These are phyloP conservation scores for Domatiomyces globalis DNA, from an alignment of 2,329 filamentous ascomycete genomes.

Conservation along the genomic window DNA sequence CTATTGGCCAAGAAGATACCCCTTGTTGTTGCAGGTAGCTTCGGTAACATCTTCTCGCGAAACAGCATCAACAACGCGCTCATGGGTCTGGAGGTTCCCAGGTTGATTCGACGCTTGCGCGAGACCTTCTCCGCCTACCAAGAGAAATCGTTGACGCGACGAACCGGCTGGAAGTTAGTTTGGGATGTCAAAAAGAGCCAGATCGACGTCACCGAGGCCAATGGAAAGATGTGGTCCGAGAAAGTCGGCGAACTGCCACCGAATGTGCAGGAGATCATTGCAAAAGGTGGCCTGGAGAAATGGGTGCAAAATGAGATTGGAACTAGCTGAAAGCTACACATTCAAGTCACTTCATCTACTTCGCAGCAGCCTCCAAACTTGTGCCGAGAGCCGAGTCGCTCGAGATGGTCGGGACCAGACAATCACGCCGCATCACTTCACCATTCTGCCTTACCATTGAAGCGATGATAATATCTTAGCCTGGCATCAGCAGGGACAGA, in stretches of 20 bases:
- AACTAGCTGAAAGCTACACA: background rate
- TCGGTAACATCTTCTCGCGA: conserved; percentile 71
- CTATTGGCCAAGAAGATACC: conserved; percentile 69
- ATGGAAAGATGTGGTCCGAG: conserved; percentile 57
- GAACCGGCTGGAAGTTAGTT: conserved; percentile 68
- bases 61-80: conserved; percentile 32
- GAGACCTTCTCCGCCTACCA: conserved; percentile 28
- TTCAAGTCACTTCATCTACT: background rate
- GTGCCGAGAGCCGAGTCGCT: background rate
- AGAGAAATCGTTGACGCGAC: conserved; percentile 48
- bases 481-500: no score
- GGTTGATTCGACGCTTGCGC: conserved; percentile 23
- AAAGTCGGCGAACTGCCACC: conserved; percentile 71
- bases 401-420: no score
- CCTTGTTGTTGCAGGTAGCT: conserved; percentile 65
- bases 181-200: conserved; percentile 67
- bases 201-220: conserved; percentile 57
- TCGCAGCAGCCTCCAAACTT: background rate
- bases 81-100: conserved; percentile 26
- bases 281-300: conserved; percentile 60
- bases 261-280: conserved; percentile 78
- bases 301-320: conserved; percentile 64
- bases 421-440: background rate
- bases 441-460: background rate
- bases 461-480: background rate